A percentile compares a stretch with the other conserved stretches of the same genome.
Evolutionary conservation across 305 asterid genomes (phyloP).

Genomic region (Solanum chacoense): DNA sequence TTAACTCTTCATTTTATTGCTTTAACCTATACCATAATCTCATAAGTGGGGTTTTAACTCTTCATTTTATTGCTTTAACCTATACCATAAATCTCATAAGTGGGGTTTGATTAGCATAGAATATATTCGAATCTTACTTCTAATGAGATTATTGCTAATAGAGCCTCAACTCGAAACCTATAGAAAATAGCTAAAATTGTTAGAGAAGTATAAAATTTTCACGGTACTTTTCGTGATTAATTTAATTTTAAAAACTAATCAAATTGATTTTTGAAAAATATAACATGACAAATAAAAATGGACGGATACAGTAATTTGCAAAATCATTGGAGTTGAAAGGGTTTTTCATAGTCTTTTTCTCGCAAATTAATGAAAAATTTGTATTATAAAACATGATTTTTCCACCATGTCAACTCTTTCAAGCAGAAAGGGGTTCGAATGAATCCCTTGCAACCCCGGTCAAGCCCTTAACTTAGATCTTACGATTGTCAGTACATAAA

Average conservation of each 20-base stretch:
- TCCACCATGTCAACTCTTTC: neutral
- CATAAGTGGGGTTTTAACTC: neutral
- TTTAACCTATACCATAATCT: neutral
- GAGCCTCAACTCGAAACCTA: neutral
- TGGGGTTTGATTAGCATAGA: fast-evolving
- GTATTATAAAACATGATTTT: neutral
- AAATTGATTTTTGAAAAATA: too few relatives aligned
- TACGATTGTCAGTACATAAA: neutral
- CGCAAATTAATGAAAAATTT: too few relatives aligned
- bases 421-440: neutral
- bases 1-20: neutral
- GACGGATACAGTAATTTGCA: too few relatives aligned
- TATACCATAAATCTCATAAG: neutral
- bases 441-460: neutral
- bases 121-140: too few relatives aligned
- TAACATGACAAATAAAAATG: too few relatives aligned
- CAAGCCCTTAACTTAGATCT: neutral
- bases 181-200: neutral
- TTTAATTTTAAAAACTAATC: too few relatives aligned
- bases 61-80: neutral
- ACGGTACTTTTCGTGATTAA: too few relatives aligned
- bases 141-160: too few relatives aligned
- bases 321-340: neutral
- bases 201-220: neutral
- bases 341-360: too few relatives aligned